These are phyloP conservation scores for Blastomyces emzantsi DNA, from an alignment of 2,329 filamentous ascomycete genomes.

Conservation along the genomic window DNA sequence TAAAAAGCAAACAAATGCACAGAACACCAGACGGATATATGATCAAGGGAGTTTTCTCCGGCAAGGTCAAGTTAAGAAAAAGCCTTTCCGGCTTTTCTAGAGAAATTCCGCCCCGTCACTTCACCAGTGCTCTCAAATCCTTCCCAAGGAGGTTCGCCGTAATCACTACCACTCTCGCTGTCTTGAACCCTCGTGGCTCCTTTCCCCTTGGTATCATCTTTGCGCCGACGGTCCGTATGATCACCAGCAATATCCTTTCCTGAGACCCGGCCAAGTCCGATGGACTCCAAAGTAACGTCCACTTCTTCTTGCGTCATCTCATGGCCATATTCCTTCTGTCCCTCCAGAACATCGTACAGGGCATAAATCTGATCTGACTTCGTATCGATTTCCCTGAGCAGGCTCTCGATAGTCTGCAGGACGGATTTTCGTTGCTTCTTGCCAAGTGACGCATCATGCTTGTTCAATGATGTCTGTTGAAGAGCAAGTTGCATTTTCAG, in stretches of 20 bases:
- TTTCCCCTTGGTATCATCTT: slow-evolving; percentile 8
- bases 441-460: slow-evolving; percentile 57
- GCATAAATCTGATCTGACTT: slow-evolving; percentile 75
- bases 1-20: neutral
- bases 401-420: slow-evolving; percentile 50
- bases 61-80: neutral
- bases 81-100: neutral
- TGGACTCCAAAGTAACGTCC: slow-evolving; percentile 51
- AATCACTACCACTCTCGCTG: slow-evolving; percentile 22
- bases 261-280: slow-evolving; percentile 28
- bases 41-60: neutral
- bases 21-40: neutral
- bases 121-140: slow-evolving; percentile 37
- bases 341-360: slow-evolving; percentile 75
- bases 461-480: slow-evolving; percentile 55
- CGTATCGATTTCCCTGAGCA: slow-evolving; percentile 57
- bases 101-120: slow-evolving; percentile 25
- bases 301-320: slow-evolving; percentile 55
- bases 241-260: slow-evolving; percentile 4
- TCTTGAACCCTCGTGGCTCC: slow-evolving; percentile 13
- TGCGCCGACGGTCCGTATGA: slow-evolving; percentile 8
- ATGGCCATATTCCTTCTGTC: slow-evolving; percentile 58
- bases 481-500: slow-evolving; percentile 60
- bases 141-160: slow-evolving; percentile 37
- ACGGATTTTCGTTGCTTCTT: slow-evolving; percentile 56